These are phyloP conservation scores for Acacia melanoxylon DNA, from an alignment of 306 rosid species.

Conservation along the genomic window DNA sequence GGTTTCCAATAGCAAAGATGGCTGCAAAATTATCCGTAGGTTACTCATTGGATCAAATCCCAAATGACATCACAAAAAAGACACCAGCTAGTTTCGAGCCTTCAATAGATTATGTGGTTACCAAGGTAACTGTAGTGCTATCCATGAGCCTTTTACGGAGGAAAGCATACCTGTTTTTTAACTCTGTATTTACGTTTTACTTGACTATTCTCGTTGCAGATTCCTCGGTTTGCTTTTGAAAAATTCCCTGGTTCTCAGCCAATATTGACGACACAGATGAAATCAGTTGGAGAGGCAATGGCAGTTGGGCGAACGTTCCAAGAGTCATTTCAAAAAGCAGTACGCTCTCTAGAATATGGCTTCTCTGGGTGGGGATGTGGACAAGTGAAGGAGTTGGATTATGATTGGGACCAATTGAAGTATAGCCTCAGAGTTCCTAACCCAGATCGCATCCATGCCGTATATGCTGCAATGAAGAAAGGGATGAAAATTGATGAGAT, in stretches of 20 bases:
- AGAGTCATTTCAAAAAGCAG: constrained; percentile 95
- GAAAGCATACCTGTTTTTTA: constrained; percentile 11
- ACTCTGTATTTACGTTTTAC: constrained; percentile 14
- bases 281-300: constrained; percentile 97
- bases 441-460: constrained; percentile 88
- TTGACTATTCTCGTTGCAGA: constrained; percentile 54
- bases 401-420: constrained; percentile 88
- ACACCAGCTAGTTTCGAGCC: constrained; percentile 98
- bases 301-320: constrained; percentile 94
- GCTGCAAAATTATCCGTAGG: constrained; percentile 92
- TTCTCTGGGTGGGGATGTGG: constrained; percentile 91
- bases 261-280: constrained; percentile 92
- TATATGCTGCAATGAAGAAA: constrained; percentile 94
- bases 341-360: constrained; percentile 87
- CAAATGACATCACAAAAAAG: constrained; percentile 88
- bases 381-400: constrained; percentile 71
- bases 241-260: constrained; percentile 99
- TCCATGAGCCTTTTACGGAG: not conserved
- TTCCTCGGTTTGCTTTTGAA: constrained; percentile 95
- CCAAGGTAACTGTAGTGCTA: constrained; percentile 56
- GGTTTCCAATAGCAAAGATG: constrained; percentile 96
- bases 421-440: constrained; percentile 90
- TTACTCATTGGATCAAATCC: constrained; percentile 88
- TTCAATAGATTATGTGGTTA: constrained; percentile 96
- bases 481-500: constrained; percentile 90